Evolutionary conservation across 1,284 basidiomycete genomes (phyloP), one percentile per base, ranked within the genome.

Genomic region (Tilletiopsis washingtonensis): DNA sequence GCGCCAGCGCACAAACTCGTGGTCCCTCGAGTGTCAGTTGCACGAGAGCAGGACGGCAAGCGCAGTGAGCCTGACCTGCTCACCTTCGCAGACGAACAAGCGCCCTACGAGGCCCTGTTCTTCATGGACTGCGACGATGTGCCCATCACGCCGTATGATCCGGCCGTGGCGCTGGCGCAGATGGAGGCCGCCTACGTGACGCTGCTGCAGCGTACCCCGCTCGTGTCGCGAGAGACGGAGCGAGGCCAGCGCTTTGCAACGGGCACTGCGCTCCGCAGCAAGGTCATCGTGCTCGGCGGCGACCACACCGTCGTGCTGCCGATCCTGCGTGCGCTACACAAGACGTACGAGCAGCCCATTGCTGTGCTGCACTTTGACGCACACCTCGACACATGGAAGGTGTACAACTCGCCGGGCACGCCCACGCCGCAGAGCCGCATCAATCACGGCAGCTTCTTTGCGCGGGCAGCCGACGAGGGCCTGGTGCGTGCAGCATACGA

Each of bases 121-220:
- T n/a, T 87, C 51, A 68, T 88, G n/a, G 86, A 88, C 61, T 88
- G 86, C 57, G 86, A 85, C 48, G 86, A 88, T 73, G 79, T 86
- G 15, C 84, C 85, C 7, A 73, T 83, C 27, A 81, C 73, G 49
- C 81, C 83, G 0, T 85, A 84, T 59, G 84, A 88, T 68, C 86
- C 86, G 68, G 79, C 79, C 0, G 75, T 86, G 17, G 85, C 86
- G 3, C 64, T 87, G 11, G 83, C 86, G 59, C 85, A 86, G 62
- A 86, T 87, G 75, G 81, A 86, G 66, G 80, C 70, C 19, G 50
- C 62, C 43, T 72, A 54, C 59, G 26, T 54, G 49, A 36, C 38
- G 26, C 34, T 65, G n/a, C n/a, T n/a, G n/a, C n/a, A n/a, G n/a
- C n/a, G n/a, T n/a, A n/a, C n/a, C n/a, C n/a, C n/a, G n/a, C n/a